Conservation (phyloP, 202 grass and related monocot genomes). For the Carex arenaria region DNA sequence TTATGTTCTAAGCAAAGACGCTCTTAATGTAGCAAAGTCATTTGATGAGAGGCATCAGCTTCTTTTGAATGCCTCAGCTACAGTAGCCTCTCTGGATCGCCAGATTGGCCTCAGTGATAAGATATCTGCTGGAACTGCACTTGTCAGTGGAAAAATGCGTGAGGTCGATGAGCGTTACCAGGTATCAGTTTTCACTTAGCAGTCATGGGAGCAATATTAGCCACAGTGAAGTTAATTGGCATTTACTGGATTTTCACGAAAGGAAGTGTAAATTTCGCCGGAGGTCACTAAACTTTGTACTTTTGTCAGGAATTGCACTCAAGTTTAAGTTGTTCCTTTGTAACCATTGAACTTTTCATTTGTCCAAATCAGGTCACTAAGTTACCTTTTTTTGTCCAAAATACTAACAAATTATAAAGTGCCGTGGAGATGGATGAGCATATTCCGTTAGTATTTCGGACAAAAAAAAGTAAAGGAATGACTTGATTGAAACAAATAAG, state of each 20-base stretch:
- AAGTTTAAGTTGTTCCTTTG: too few species aligned
- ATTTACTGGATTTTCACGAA: not conserved
- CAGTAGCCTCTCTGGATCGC: slow-evolving; percentile 60
- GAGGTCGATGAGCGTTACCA: slow-evolving; percentile 83
- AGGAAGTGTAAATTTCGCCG: not conserved
- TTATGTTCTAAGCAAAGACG: slow-evolving; percentile 91
- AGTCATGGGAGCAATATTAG: not conserved
- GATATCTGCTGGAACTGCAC: slow-evolving; percentile 58
- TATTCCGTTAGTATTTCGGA: too few species aligned
- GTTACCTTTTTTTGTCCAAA: too few species aligned
- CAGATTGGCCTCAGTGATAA: slow-evolving; percentile 81
- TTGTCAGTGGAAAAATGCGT: slow-evolving; percentile 69
- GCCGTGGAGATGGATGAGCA: too few species aligned
- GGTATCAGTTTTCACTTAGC: not conserved
- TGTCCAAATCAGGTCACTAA: too few species aligned
- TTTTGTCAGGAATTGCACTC: too few species aligned
- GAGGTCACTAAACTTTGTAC: too few species aligned
- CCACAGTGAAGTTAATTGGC: not conserved
- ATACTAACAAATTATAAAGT: too few species aligned
- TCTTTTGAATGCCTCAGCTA: slow-evolving; percentile 70
- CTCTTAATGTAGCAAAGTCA: slow-evolving; percentile 58
- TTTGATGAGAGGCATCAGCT: slow-evolving; percentile 84
- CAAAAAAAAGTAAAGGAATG: too few species aligned
- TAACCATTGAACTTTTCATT: too few species aligned
- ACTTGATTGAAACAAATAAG: too few species aligned